Evolutionary conservation across 2,329 filamentous ascomycete species (phyloP), one percentile per base, ranked within the genome.

Genomic region (Capronia americana): DNA sequence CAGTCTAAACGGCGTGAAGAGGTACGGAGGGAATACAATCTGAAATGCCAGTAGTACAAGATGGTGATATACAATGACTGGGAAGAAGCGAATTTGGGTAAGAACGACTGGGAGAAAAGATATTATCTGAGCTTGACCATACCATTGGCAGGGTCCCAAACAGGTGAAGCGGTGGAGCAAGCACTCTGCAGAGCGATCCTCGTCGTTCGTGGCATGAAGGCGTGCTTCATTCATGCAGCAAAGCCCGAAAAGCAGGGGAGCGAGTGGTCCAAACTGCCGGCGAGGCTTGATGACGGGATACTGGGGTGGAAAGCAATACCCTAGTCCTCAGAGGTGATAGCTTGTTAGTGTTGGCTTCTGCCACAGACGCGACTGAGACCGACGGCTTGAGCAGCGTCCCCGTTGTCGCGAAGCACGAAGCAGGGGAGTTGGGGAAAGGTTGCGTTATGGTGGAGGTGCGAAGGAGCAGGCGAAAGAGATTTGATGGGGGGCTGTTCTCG

Each of bases 401-500:
- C 68, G 64, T 70, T 55, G 14, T 68, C 44, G 63, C 57, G 58
- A 64, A 63, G 63, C 55, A 48, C 32, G 24, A 57, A 54, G 63
- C 65, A 68, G 65, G 68, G 65, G 60, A 56, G 11, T 58, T 62
- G 53, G 55, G 57, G 61, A 56, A 48, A 66, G 48, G 48, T 57
- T 54, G 51, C 55, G 63, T 58, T 65, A 51, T 57, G 26, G 62
- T 66, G 65, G 62, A 70, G 60, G 65, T 65, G 63, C 61, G 68
- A 68, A 70, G 68, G 68, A 70, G 65, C 65, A 64, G 63, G 57
- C 59, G 57, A 46, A 69, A 57, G 68, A 70, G 68, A 70, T 70
- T 70, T 70, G 68, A 70, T 68, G 68, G 68, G 59, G 55, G 56
- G 50, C 41, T 34, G 48, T 66, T 59, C 30, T 57, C 57, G 61